A percentile compares a stretch with the other conserved stretches of the same genome.
Conservation (phyloP, 2,329 filamentous ascomycete species). For the Erysiphe pulchra region DNA sequence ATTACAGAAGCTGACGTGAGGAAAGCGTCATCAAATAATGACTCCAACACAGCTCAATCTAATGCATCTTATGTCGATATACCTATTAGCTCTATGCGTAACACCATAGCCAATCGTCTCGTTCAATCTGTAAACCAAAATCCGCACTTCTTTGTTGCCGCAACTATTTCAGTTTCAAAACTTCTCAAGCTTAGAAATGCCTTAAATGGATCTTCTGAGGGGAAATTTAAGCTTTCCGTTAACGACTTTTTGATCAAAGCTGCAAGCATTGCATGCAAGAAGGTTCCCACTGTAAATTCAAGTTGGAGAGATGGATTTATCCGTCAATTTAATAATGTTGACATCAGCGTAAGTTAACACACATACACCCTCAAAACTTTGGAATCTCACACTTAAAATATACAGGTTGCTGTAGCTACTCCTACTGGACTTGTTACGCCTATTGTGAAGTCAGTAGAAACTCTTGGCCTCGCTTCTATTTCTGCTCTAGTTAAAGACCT, state of each 20-base stretch:
- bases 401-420: constrained; percentile 31
- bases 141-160: constrained; percentile 94
- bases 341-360: constrained; percentile 59
- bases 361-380: neutral
- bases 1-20: constrained; percentile 86
- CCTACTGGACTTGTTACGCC: constrained; percentile 89
- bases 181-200: constrained; percentile 88
- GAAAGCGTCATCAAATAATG: constrained; percentile 38
- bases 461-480: constrained; percentile 68
- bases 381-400: neutral
- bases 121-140: constrained; percentile 76
- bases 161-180: constrained; percentile 76
- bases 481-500: constrained; percentile 83
- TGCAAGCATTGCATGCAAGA: constrained; percentile 63
- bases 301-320: constrained; percentile 81
- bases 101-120: constrained; percentile 83
- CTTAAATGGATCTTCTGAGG: constrained; percentile 67
- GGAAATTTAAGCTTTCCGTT: constrained; percentile 97
- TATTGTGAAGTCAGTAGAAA: constrained; percentile 75
- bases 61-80: constrained; percentile 54
- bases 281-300: constrained; percentile 88
- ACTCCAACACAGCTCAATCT: constrained; percentile 21
- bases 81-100: constrained; percentile 80
- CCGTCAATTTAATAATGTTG: constrained; percentile 77
- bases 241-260: constrained; percentile 99